Evolutionary conservation across 2,329 filamentous ascomycete genomes (phyloP).

Genomic region (Scedosporium dehoogii): DNA sequence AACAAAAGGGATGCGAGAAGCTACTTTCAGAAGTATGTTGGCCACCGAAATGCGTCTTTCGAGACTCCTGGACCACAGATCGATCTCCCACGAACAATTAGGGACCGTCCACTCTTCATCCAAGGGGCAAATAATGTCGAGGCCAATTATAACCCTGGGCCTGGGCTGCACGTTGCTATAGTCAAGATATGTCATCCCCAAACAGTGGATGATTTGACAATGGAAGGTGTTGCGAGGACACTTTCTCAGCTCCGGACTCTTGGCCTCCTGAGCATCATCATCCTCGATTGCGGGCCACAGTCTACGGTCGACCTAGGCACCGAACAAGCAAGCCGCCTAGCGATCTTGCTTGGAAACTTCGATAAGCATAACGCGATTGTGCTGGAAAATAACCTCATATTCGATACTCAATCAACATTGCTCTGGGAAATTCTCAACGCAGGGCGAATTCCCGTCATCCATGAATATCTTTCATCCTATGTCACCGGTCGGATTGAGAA

Average conservation of each 20-base stretch:
- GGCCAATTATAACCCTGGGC: background rate
- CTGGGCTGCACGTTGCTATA: constrained; percentile 55
- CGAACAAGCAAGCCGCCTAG: constrained; percentile 62
- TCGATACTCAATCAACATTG: background rate
- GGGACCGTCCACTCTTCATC: constrained; percentile 2
- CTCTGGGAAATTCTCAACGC: background rate
- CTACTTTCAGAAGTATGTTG: constrained; percentile 76
- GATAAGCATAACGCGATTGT: constrained; percentile 59
- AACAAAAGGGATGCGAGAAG: constrained; percentile 89
- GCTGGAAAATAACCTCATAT: constrained; percentile 37
- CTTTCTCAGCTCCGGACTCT: constrained; percentile 73
- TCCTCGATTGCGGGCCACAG: constrained; percentile 59
- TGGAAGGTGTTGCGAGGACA: constrained; percentile 72
- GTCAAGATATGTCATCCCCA: constrained; percentile 75
- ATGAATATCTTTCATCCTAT: constrained; percentile 30
- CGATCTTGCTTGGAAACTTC: constrained; percentile 62
- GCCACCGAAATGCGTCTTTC: constrained; percentile 5
- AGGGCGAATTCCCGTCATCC: constrained; percentile 24
- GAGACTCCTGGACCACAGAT: constrained; percentile 12
- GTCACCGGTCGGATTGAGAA: constrained; percentile 27
- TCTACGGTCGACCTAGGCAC: constrained; percentile 31
- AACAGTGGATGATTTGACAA: constrained; percentile 53
- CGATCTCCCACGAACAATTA: constrained; percentile 3
- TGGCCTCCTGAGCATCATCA: constrained; percentile 71
- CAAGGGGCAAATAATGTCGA: background rate